Evolutionary conservation across 805 yeast genomes (phyloP).

Genomic region (Scheffersomyces amazonensis): DNA sequence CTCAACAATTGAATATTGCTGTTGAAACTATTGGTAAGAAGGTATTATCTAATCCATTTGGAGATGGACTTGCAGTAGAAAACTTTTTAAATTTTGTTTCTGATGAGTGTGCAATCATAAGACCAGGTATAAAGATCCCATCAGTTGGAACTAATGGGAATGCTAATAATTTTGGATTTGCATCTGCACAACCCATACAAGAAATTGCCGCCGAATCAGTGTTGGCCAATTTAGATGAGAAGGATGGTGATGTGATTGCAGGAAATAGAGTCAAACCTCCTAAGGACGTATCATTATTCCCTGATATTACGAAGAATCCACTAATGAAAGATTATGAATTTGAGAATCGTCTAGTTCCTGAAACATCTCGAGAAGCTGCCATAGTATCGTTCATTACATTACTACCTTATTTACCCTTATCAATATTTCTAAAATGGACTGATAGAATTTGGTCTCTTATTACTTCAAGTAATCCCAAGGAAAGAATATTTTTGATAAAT

Average conservation of each 20-base stretch:
- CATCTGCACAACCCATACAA: slow-evolving; percentile 37
- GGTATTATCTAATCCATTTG: slow-evolving; percentile 23
- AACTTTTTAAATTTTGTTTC: slow-evolving; percentile 43
- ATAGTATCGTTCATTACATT: slow-evolving; percentile 46
- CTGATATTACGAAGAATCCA: not conserved
- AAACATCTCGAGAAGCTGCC: slow-evolving; percentile 48
- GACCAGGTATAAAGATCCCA: slow-evolving; percentile 26
- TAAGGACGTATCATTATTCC: slow-evolving; percentile 16
- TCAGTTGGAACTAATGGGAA: slow-evolving; percentile 2
- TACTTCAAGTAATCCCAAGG: slow-evolving; percentile 30
- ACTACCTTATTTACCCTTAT: slow-evolving; percentile 50
- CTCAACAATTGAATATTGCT: slow-evolving; percentile 56
- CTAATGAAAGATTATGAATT: slow-evolving; percentile 21
- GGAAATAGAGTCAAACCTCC: slow-evolving; percentile 33
- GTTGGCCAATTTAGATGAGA: slow-evolving; percentile 19
- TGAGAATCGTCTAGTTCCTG: slow-evolving; percentile 25
- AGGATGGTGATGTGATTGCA: slow-evolving; percentile 18
- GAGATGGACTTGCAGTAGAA: slow-evolving; percentile 14
- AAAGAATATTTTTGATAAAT: slow-evolving; percentile 35
- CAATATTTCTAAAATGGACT: slow-evolving; percentile 45
- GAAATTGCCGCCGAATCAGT: slow-evolving; percentile 37
- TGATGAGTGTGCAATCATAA: slow-evolving; percentile 34
- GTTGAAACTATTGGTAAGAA: slow-evolving; percentile 51
- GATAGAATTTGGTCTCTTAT: slow-evolving; percentile 37
- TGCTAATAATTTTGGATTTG: slow-evolving; percentile 12